Evolutionary conservation across 148 eudicot genomes (phyloP), one percentile per base, ranked within the genome.

Genomic region (Camellia japonica): DNA sequence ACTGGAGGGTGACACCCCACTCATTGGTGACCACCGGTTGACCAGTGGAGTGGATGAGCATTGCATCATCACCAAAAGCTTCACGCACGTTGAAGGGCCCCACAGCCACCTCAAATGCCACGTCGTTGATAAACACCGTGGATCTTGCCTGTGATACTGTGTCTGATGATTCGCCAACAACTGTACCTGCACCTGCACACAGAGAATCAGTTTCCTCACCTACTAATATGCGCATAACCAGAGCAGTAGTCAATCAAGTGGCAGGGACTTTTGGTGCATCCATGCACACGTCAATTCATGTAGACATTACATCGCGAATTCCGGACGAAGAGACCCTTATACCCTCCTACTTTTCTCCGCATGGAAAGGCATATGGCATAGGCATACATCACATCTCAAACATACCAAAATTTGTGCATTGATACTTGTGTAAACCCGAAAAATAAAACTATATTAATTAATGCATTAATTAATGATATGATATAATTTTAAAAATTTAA

Each of bases 1-100:
- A 87, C 67, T 92, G 88, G 6, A 89, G 74, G 1, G 99, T 93
- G 64, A 92, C 83, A 12, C 99, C 99, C 95, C 98, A 93, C 54
- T 89, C 94, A 41, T 92, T 88, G 10, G 94, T 92, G 6, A 84
- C 38, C 12, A 96, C 95, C 0, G 97, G 89, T 19, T 89, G 95
- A 18, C 99, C 97, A 0, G 90, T 74, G 6, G 94, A 79, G 66
- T 92, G 84, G 44, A 96, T 70, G 3, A 96, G 89, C 73, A 93
- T 78, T 7, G 90, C 93, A 74, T 91, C 92, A 16, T 91, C 95
- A 1, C 99, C 99, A 64, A 96, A 96, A 12, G 89, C 89, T 71
- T 92, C 97, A 16, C 87, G 87, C 61, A 96, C 91, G 71, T 90
- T 93, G 52, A 93, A 88, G 8, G 87, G 87, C 2, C 89, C 97